Percentiles rank a stretch among this genome's conserved stretches.
Evolutionary conservation across 352 stramenopile genomes (phyloP).

Genomic region (Phytophthora vignae): DNA sequence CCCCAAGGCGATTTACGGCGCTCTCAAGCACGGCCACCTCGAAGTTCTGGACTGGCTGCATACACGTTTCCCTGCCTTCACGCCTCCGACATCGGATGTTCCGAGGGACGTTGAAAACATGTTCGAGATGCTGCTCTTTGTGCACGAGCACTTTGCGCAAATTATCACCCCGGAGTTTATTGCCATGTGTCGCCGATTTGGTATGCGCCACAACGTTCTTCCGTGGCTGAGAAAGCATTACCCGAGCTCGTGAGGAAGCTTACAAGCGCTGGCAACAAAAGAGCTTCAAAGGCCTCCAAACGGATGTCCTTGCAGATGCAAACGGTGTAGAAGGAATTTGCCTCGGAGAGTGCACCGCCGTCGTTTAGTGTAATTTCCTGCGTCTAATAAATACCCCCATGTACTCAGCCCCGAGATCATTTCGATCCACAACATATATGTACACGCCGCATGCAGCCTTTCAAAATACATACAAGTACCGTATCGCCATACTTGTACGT

Average conservation of each 20-base stretch:
- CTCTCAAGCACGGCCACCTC: neutral
- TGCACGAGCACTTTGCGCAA: neutral
- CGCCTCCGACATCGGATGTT: neutral
- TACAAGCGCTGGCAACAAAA: neutral
- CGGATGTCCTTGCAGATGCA: no score
- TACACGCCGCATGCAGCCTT: no score
- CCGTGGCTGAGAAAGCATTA: neutral
- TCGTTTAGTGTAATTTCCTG: no score
- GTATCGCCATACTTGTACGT: no score
- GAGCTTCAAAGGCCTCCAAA: no score
- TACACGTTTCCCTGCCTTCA: neutral
- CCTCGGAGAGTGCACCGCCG: no score
- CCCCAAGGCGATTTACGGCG: neutral
- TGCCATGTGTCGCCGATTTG: neutral
- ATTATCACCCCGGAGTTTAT: neutral
- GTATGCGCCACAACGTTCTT: neutral
- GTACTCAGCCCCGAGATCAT: no score
- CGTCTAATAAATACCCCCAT: no score
- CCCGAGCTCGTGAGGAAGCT: neutral
- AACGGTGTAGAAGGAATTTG: no score
- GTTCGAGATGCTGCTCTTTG: neutral
- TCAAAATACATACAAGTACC: no score
- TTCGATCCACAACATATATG: no score
- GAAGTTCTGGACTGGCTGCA: neutral
- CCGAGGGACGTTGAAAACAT: neutral